Conservation (phyloP, 257 asterid species). For the Asclepias syriaca region DNA sequence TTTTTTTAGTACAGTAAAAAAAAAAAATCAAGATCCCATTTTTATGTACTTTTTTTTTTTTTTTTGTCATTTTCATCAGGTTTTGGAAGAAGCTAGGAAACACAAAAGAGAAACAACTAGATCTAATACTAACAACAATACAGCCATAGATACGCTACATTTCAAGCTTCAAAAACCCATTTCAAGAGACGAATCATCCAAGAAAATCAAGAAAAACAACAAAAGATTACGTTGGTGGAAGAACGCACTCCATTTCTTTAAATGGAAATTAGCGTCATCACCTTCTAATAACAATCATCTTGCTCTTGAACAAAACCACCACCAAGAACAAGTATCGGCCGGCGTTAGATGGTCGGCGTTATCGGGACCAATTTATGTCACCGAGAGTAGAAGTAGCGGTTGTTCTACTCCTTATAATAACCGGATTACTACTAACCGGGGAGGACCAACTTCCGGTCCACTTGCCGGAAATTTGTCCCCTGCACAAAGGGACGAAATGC, state of each 20-base stretch:
- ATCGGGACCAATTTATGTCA: slow-evolving; percentile 63
- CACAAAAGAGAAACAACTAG: slow-evolving; percentile 21
- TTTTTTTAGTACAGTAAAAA: too few species aligned
- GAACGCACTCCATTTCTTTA: slow-evolving; percentile 56
- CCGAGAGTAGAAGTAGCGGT: slow-evolving; percentile 62
- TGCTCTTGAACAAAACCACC: slow-evolving; percentile 1
- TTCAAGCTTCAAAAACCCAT: slow-evolving; percentile 39
- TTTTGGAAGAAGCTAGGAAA: slow-evolving; percentile 66
- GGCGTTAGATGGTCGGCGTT: slow-evolving; percentile 18
- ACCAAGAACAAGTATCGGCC: slow-evolving; percentile 8
- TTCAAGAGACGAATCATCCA: slow-evolving; percentile 29
- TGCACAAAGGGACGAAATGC: slow-evolving; percentile 34
- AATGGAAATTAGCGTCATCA: slow-evolving; percentile 18
- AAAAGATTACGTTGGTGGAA: slow-evolving; percentile 73
- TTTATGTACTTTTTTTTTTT: too few species aligned
- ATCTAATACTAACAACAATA: not conserved
- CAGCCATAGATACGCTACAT: slow-evolving; percentile 17
- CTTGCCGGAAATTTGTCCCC: slow-evolving; percentile 37
- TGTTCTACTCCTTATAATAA: slow-evolving; percentile 38
- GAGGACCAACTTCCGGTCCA: slow-evolving; percentile 36
- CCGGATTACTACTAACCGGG: slow-evolving; percentile 38
- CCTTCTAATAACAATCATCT: not conserved
- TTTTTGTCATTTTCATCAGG: slow-evolving; percentile 24
- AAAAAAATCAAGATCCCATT: too few species aligned
- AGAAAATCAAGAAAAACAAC: slow-evolving; percentile 54